These are phyloP conservation scores for Barnettozyma botsteinii DNA, from an alignment of 805 yeast species.

Conservation along the genomic window DNA sequence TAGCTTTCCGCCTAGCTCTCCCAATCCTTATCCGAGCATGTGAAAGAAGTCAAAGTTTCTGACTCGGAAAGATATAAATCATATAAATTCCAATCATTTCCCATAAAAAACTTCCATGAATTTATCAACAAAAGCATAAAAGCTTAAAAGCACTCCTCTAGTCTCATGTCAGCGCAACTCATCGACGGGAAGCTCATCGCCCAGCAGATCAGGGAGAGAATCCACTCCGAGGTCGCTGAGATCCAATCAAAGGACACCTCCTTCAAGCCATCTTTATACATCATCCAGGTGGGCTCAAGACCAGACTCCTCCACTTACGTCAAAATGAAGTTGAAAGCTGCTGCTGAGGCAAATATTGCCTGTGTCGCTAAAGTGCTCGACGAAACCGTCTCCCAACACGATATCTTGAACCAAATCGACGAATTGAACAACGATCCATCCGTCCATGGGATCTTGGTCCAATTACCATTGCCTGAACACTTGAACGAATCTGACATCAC, in stretches of 20 bases:
- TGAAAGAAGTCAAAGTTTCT: too few relatives aligned
- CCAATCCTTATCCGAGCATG: too few relatives aligned
- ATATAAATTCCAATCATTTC: background rate
- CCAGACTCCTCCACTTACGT: conserved; percentile 81
- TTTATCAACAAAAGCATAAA: background rate
- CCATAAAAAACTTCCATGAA: too few relatives aligned
- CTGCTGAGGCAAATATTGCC: conserved; percentile 59
- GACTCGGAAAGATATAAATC: background rate
- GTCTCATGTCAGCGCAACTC: conserved; percentile 20
- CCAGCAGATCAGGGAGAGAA: conserved; percentile 41
- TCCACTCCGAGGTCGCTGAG: conserved; percentile 43
- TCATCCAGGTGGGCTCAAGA: conserved; percentile 74
- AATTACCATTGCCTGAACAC: conserved; percentile 70
- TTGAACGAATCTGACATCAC: conserved; percentile 64
- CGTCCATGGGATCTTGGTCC: conserved; percentile 71
- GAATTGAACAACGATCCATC: conserved; percentile 50
- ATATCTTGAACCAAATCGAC: conserved; percentile 47
- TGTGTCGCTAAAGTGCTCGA: conserved; percentile 59
- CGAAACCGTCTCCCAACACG: conserved; percentile 49
- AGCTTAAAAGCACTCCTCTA: background rate
- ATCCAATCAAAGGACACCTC: conserved; percentile 36
- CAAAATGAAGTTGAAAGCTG: conserved; percentile 73
- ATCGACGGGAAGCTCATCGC: conserved; percentile 61
- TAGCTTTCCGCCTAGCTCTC: too few relatives aligned
- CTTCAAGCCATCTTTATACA: conserved; percentile 75